Percentiles rank a stretch among this genome's conserved stretches.
phyloP scores from a whole-genome alignment of 2,329 filamentous ascomycete species.

The Pseudogymnoascus sp. region DNA sequence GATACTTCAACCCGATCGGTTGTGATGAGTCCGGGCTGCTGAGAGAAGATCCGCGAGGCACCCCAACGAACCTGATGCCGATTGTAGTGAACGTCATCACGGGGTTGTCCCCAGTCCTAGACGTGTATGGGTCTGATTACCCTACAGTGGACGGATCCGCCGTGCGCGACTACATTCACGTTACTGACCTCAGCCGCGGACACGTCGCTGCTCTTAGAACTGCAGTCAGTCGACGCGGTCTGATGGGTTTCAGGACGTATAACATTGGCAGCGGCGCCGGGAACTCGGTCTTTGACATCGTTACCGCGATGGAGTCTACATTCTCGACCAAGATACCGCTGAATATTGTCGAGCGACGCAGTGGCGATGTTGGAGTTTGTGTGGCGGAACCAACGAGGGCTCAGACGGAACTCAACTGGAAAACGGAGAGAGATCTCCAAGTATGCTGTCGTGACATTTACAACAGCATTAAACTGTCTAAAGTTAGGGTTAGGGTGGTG shows the following conservation, averaged over 20 bases:
- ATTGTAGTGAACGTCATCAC: conserved; percentile 54
- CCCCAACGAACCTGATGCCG: conserved; percentile 55
- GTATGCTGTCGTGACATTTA: conserved; percentile 20
- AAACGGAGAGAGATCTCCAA: conserved; percentile 23
- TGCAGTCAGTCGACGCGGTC: conserved; percentile 28
- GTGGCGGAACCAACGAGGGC: conserved; percentile 36
- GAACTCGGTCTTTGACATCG: conserved; percentile 37
- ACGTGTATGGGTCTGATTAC: conserved; percentile 57
- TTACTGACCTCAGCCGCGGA: conserved; percentile 54
- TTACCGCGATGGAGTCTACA: conserved; percentile 33
- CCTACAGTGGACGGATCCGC: conserved; percentile 57
- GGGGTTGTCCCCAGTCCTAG: conserved; percentile 43
- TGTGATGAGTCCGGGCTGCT: conserved; percentile 55
- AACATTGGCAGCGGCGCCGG: conserved; percentile 40
- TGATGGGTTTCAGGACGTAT: conserved; percentile 35
- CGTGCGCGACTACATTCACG: conserved; percentile 60
- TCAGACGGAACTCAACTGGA: conserved; percentile 36
- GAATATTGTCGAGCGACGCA: conserved; percentile 31
- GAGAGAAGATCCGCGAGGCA: conserved; percentile 53
- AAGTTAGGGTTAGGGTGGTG: too few species aligned
- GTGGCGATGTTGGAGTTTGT: conserved; percentile 37
- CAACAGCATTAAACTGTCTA: conserved; percentile 15
- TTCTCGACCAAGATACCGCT: conserved; percentile 32
- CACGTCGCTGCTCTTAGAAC: conserved; percentile 50
- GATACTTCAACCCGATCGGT: conserved; percentile 61